Conservation (phyloP, 2,329 filamentous ascomycete species). For the Talaromyces sp. region DNA sequence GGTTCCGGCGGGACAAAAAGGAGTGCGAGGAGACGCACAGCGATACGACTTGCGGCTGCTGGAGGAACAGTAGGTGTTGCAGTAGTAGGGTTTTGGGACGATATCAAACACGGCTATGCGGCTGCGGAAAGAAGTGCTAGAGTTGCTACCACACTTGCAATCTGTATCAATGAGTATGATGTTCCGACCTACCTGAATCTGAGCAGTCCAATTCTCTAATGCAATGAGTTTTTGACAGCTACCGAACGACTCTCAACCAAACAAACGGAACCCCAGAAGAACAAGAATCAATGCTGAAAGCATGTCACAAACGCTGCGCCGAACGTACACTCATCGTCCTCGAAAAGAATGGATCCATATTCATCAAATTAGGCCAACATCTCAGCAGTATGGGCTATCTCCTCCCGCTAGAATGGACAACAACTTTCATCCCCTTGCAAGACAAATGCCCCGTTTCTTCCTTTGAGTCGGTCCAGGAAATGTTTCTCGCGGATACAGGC, state of each 20-base stretch:
- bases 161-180: conserved; percentile 87
- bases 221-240: conserved; percentile 51
- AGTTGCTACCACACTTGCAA: conserved; percentile 66
- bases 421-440: conserved; percentile 91
- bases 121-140: conserved; percentile 72
- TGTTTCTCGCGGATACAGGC: conserved; percentile 83
- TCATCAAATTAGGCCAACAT: conserved; percentile 96
- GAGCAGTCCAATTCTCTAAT: no score
- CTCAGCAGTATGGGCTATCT: conserved; percentile 95
- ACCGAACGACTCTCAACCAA: conserved; percentile 76
- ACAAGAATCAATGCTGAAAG: conserved; percentile 63
- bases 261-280: conserved; percentile 58
- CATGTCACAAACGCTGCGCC: conserved; percentile 90
- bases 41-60: conserved; percentile 28
- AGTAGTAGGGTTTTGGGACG: conserved; percentile 52
- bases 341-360: conserved; percentile 96
- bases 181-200: no score
- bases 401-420: conserved; percentile 85
- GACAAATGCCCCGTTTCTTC: conserved; percentile 93
- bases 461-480: conserved; percentile 74
- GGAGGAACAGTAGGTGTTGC: conserved; percentile 37
- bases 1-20: not conserved
- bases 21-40: conserved; percentile 19
- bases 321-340: conserved; percentile 77
- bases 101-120: conserved; percentile 70